Base-by-base conservation (phyloP, 2,329 filamentous ascomycete genomes). In the Monilinia aucupariae region DNA sequence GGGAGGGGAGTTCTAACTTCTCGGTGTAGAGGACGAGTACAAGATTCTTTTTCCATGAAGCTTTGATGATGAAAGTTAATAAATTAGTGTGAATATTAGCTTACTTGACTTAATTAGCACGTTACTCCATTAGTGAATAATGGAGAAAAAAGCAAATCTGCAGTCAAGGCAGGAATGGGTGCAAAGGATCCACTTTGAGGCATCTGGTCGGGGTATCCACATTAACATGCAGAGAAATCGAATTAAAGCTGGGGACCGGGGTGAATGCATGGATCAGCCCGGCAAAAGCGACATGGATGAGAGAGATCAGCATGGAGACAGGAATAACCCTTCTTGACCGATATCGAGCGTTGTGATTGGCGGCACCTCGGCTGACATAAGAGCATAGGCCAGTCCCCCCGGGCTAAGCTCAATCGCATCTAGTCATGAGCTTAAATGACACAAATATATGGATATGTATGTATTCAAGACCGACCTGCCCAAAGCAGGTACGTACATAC, bases 91-190 rank as follows among this genome's bases (percentile, higher is more conserved):
- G 25, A 32, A 22, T 45, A 37, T 37, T 51, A 51, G 27, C 10
- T 51, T 51, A 6, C 41, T 30, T 32, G 43, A 32, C 47, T 39
- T 15, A 4, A 53, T 39, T 13, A 39, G 51, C 7, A 39, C 15
- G 37, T 37, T 27, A 37, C 27, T 41, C 47, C 25, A 32, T 53
- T 61, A 53, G 58, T 54, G 58, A 54, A 54, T 45, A 54, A 59
- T 61, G 58, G 58, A 61, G 58, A 61, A 45, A 61, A 54, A 34
- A 54, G 58, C 25, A 59, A 37, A 48, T 63, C 37, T 63, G 61
- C 34, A 59, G 20, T 22, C 43, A 47, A 47, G 43, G 43, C n/a
- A 47, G n/a, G 43, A 22, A n/a, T 22, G n/a, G 43, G 12, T 47
- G 8, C 8, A 47, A 10, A 4, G 43, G 43, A 47, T 47, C 43